Base-by-base conservation (phyloP, 2,329 filamentous ascomycete genomes). In the Metarhizium humberi region DNA sequence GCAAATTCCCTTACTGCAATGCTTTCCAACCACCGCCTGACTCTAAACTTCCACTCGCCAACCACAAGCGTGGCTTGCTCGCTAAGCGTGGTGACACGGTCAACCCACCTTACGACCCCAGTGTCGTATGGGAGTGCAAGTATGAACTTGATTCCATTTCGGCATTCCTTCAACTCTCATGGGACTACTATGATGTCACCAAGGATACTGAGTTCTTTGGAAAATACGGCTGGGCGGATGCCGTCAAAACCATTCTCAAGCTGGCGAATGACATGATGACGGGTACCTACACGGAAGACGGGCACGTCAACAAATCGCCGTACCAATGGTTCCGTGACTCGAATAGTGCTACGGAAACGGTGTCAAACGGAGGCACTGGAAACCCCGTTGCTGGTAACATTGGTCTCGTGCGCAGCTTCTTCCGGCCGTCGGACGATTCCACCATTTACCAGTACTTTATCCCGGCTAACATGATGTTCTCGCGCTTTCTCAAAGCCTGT, bases 101-200 rank as follows among this genome's bases (percentile, higher is more conserved):
- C 71, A 82, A 58, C 75, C 88, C 90, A 0, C 71, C 77, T 32
- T 86, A 88, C 30, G 88, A 87, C 63, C 77, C 79, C 1, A 76
- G 76, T 2, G 78, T 85, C 42, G 91, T 95, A 0, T 96, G 94
- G 66, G 92, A 96, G 70, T 96, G 92, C 79, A 96, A 96, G 71
- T 96, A 94, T 70, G 92, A 96, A 72, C 83, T 96, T 49, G 92
- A 96, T 73, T 92, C 88, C 11, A 79, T 96, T 1, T 90, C 92
- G 0, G 85, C 90, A 34, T 96, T 96, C 69, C 77, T 97, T 7
- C 83, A 89, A 46, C 77, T 97, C 5, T 85, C 84, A 1, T 88
- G 89, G 59, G 83, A 94, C 64, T 96, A 95, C 74, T 82, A 88
- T 71, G 77, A 82, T 25, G 78, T 81, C 57, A 95, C 90, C 0